Evolutionary conservation across 331 rosid species (phyloP).

Genomic region (Malus hybrid): DNA sequence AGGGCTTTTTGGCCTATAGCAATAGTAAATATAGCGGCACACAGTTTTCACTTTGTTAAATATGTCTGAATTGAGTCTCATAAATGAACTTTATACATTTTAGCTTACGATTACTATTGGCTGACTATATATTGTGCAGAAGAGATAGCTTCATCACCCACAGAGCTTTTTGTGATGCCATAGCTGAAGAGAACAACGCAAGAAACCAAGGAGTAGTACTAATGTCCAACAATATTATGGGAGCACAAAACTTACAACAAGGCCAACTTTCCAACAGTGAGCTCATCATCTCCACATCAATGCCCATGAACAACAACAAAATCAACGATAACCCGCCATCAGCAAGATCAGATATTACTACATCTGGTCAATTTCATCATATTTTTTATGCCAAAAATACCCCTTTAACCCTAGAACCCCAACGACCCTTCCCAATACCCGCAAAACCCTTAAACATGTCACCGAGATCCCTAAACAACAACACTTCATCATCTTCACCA

Average conservation of each 20-base stretch:
- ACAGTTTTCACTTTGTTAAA: no score
- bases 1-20: no score
- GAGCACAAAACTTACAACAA: constrained; percentile 20
- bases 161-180: constrained; percentile 90
- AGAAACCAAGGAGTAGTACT: constrained; percentile 17
- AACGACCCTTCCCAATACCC: constrained; percentile 31
- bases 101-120: neutral
- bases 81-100: neutral
- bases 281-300: constrained; percentile 27
- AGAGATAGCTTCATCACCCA: constrained; percentile 92
- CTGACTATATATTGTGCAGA: constrained; percentile 27
- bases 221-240: constrained; percentile 11
- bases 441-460: constrained; percentile 20
- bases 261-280: constrained; percentile 20
- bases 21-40: no score
- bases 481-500: neutral
- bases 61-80: no score
- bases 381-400: constrained; percentile 13
- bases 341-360: neutral
- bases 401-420: constrained; percentile 30
- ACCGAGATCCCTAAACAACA: neutral
- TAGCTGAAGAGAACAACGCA: constrained; percentile 69
- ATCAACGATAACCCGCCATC: constrained; percentile 15
- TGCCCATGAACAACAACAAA: constrained; percentile 19
- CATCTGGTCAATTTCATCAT: constrained; percentile 19